phyloP scores from a whole-genome alignment of 495 filamentous ascomycete genomes.

The Penicillium flavigenum region DNA sequence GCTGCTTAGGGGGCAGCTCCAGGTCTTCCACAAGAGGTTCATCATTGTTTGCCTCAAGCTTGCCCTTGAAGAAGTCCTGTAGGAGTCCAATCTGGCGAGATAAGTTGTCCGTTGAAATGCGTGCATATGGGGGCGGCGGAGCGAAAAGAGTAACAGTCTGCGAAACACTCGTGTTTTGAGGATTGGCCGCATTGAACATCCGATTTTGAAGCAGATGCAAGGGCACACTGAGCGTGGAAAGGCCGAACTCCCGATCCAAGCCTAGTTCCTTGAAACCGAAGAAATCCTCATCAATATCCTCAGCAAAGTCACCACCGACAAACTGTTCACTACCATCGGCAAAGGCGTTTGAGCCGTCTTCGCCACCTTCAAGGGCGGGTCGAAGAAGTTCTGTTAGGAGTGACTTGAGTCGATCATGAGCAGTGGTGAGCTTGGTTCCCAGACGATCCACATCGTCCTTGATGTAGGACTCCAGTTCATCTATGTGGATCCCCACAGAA shows the following conservation, averaged over 20 bases:
- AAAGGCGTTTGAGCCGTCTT: slow-evolving; percentile 87
- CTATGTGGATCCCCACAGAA: slow-evolving; percentile 78
- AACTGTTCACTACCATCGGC: slow-evolving; percentile 97
- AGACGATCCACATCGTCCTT: slow-evolving; percentile 93
- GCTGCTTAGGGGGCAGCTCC: slow-evolving; percentile 87
- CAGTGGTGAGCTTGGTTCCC: slow-evolving; percentile 72
- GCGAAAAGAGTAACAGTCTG: slow-evolving; percentile 50
- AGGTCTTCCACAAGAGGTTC: slow-evolving; percentile 90
- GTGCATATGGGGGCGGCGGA: slow-evolving; percentile 69
- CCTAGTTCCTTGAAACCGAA: slow-evolving; percentile 97
- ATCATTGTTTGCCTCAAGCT: slow-evolving; percentile 77
- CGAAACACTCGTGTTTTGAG: slow-evolving; percentile 62
- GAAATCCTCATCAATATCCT: slow-evolving; percentile 97
- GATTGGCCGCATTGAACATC: slow-evolving; percentile 76
- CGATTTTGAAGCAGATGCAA: slow-evolving; percentile 91
- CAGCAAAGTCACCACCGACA: slow-evolving; percentile 92
- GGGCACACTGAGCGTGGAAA: slow-evolving; percentile 83
- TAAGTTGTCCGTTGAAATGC: slow-evolving; percentile 77
- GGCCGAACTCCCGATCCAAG: slow-evolving; percentile 83
- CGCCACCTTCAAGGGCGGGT: slow-evolving; percentile 77
- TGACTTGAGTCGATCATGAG: slow-evolving; percentile 89
- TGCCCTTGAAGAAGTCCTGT: slow-evolving; percentile 84
- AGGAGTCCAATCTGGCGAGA: slow-evolving; percentile 78
- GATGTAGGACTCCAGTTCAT: slow-evolving; percentile 80
- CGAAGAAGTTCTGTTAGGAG: slow-evolving; percentile 88